Conservation (phyloP, 2,329 filamentous ascomycete genomes). For the Fusarium sublunatum region DNA sequence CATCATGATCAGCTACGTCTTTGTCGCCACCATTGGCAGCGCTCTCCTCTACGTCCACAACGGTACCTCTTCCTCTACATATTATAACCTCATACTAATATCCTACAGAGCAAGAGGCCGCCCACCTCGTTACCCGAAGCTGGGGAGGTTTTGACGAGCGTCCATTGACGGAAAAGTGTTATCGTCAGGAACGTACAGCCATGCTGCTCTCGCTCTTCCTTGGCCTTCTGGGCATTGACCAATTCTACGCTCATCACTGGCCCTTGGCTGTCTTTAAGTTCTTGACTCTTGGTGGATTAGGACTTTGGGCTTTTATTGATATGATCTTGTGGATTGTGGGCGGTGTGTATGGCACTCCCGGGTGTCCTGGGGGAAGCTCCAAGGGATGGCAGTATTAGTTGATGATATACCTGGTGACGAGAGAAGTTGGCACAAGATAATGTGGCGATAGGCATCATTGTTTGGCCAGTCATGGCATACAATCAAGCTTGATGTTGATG, state of each 20-base stretch:
- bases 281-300: constrained; percentile 32
- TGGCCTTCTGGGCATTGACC: constrained; percentile 28
- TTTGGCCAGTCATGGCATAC: not conserved
- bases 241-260: constrained; percentile 40
- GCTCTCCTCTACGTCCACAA: constrained; percentile 16
- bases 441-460: not conserved
- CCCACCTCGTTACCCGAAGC: constrained; percentile 16
- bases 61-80: not conserved
- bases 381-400: constrained; percentile 23
- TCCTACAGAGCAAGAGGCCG: not conserved
- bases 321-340: constrained; percentile 42
- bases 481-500: not conserved
- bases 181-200: constrained; percentile 37
- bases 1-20: constrained; percentile 13
- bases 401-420: not conserved
- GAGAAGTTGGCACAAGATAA: not conserved
- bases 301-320: constrained; percentile 34
- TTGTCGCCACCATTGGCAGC: constrained; percentile 12
- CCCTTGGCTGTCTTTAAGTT: constrained; percentile 33
- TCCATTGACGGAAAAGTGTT: constrained; percentile 31
- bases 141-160: constrained; percentile 37
- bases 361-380: constrained; percentile 35
- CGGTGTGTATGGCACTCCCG: constrained; percentile 38
- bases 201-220: constrained; percentile 34
- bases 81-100: not conserved